Percentiles rank a stretch among this genome's conserved stretches.
phyloP scores from a whole-genome alignment of 352 stramenopile species.

The Pythium plurisporium region DNA sequence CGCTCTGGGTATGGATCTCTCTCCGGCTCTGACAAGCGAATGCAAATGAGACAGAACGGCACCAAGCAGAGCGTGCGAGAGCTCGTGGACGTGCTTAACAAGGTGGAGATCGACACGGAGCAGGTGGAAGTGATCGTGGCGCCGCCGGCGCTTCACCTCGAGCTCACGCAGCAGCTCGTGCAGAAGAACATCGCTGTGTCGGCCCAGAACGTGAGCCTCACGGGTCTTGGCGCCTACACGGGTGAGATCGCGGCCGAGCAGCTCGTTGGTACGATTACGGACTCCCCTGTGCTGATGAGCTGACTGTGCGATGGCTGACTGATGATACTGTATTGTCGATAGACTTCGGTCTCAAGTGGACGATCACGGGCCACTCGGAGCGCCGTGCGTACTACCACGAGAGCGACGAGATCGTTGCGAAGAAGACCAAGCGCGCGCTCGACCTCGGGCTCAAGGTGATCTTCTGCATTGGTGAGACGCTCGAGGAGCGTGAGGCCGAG shows the following conservation, averaged over 20 bases:
- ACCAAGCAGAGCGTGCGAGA: conserved; percentile 82
- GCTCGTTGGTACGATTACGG: conserved; percentile 66
- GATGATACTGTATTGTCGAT: conserved; percentile 36
- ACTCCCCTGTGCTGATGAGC: not conserved
- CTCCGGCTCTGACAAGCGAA: not conserved
- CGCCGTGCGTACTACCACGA: conserved; percentile 90
- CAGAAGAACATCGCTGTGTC: conserved; percentile 60
- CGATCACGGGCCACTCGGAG: conserved; percentile 92
- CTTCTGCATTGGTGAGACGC: conserved; percentile 97
- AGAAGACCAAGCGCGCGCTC: conserved; percentile 91
- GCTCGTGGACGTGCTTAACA: conserved; percentile 78
- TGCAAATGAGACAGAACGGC: too few relatives aligned
- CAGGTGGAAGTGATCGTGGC: conserved; percentile 71
- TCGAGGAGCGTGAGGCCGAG: conserved; percentile 84
- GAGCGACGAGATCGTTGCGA: conserved; percentile 91
- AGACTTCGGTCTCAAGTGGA: conserved; percentile 75
- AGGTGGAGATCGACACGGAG: conserved; percentile 58
- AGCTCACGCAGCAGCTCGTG: conserved; percentile 35
- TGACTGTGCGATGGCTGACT: too few relatives aligned
- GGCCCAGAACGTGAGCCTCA: conserved; percentile 65
- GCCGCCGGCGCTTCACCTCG: conserved; percentile 55
- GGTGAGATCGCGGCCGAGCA: conserved; percentile 86
- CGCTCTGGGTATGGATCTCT: too few relatives aligned
- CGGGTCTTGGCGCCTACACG: conserved; percentile 90
- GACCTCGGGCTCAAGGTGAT: conserved; percentile 90